phyloP scores from a whole-genome alignment of 352 stramenopile genomes.

The Nothophytophthora sp. region DNA sequence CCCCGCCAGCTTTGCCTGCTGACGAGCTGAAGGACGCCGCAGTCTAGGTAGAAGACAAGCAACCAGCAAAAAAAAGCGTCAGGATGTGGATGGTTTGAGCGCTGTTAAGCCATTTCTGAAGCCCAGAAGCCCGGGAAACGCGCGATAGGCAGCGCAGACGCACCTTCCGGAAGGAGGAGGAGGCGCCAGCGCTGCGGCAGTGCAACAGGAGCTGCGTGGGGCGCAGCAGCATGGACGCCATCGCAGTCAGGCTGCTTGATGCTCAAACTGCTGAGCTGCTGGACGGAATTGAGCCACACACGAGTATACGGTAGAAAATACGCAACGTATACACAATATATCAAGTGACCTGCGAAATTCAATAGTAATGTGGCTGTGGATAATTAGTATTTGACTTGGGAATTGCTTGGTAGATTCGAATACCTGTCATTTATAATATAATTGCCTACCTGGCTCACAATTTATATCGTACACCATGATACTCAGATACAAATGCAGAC shows the following conservation, averaged over 20 bases:
- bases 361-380: too few relatives aligned
- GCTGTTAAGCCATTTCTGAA: not conserved
- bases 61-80: not conserved
- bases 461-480: too few relatives aligned
- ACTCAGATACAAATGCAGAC: too few relatives aligned
- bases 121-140: not conserved
- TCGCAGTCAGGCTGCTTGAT: not conserved
- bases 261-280: too few relatives aligned
- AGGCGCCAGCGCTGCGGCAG: constrained; percentile 9
- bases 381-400: too few relatives aligned
- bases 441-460: too few relatives aligned
- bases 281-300: constrained; percentile 10
- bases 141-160: not conserved
- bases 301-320: not conserved
- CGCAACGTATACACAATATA: not conserved
- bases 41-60: constrained; percentile 2
- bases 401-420: too few relatives aligned
- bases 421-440: too few relatives aligned
- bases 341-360: not conserved
- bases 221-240: constrained; percentile 24
- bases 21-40: constrained; percentile 33
- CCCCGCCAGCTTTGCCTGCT: constrained; percentile 3
- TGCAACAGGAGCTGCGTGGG: constrained; percentile 19
- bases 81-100: not conserved
- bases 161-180: constrained; percentile 12